phyloP scores from a whole-genome alignment of 306 rosid species.

The Lathyrus sativus region DNA sequence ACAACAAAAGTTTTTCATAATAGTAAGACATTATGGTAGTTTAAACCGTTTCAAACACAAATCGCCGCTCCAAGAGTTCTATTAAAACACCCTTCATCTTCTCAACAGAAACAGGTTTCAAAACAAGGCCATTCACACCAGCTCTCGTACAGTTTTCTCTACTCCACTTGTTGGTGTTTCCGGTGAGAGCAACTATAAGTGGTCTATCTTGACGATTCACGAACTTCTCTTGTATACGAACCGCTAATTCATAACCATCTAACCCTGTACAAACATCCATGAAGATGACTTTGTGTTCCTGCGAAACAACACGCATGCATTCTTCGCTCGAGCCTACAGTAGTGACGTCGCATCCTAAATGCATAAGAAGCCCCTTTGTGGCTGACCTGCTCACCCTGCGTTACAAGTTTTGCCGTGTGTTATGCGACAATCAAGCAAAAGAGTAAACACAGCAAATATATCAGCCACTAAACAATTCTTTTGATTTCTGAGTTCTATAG shows the following conservation, averaged over 20 bases:
- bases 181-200: constrained; percentile 73
- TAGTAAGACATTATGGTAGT: constrained; percentile 24
- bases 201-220: constrained; percentile 70
- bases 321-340: constrained; percentile 68
- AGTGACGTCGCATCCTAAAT: constrained; percentile 83
- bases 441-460: not conserved
- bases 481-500: not conserved
- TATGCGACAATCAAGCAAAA: not conserved
- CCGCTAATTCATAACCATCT: constrained; percentile 69
- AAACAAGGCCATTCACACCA: constrained; percentile 80
- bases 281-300: constrained; percentile 72
- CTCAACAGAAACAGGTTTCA: constrained; percentile 86
- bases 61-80: constrained; percentile 71
- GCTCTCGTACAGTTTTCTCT: constrained; percentile 82
- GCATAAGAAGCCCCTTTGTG: constrained; percentile 85
- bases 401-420: constrained; percentile 30
- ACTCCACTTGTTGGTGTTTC: constrained; percentile 66
- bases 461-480: not conserved
- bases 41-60: constrained; percentile 66
- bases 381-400: constrained; percentile 83
- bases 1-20: constrained; percentile 34
- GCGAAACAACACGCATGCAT: constrained; percentile 63
- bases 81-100: constrained; percentile 79
- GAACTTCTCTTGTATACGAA: constrained; percentile 66
- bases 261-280: constrained; percentile 73